Evolutionary conservation across 768 basidiomycete genomes (phyloP), one percentile per base, ranked within the genome.

Genomic region (Pleurotus platypus): DNA sequence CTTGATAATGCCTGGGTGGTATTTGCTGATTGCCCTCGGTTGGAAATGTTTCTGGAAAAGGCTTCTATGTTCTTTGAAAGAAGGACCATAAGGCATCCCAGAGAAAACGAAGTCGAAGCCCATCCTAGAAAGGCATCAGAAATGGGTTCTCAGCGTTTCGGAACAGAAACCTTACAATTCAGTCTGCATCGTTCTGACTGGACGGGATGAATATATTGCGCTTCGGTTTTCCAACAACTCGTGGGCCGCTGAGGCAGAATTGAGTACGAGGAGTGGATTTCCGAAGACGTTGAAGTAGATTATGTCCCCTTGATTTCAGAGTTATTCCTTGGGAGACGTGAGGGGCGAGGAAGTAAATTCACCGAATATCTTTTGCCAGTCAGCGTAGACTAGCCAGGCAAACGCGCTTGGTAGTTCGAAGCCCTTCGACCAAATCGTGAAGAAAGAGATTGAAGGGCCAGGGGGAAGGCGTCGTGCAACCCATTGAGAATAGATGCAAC

Each of bases 191-290:
- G 43, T 46, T 15, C 42, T 30, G 35, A 46, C 24, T 18, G 55
- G 55, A 5, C 63, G 49, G 59, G 78, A 76, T 11, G 75, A 77
- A 57, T 78, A 77, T 26, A 68, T 64, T 43, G 69, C 61, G 26
- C 76, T 75, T 58, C 75, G 75, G 59, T 73, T 75, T 42, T 77
- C 75, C 54, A 78, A 66, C 61, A 76, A 62, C 38, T 78, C 75
- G 30, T 68, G 37, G 4, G 75, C 74, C 7, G 62, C 45, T 16
- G 66, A 58, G 37, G 40, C 60, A 3, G 61, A 66, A 59, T 75
- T 76, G 37, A 75, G 37, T 38, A 75, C 8, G 5, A 75, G 20
- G 15, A 75, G 65, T 54, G 75, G 70, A 47, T 76, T 73, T n/a
- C 61, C 75, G 7, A 75, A 61, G 6, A 75, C 55, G 38, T 72